Conservation (phyloP, 306 rosid species). For the Cucurbita pepo region DNA sequence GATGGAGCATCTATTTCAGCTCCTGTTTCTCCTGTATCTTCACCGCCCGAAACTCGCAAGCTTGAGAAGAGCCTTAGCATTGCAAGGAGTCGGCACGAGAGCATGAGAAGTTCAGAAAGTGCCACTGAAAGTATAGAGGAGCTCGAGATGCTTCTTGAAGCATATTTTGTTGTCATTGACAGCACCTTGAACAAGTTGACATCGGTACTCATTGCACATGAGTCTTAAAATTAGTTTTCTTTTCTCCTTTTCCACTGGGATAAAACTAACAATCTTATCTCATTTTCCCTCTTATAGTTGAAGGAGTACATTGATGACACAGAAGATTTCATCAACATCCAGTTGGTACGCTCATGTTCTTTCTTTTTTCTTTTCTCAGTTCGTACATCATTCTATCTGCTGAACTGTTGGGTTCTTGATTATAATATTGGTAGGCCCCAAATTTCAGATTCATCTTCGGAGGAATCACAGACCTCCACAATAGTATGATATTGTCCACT, state of each 20-base stretch:
- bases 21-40: conserved; percentile 93
- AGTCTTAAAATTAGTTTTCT: not conserved
- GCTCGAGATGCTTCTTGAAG: conserved; percentile 98
- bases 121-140: conserved; percentile 78
- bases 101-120: conserved; percentile 80
- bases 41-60: conserved; percentile 73
- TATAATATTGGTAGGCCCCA: not conserved
- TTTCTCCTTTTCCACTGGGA: not conserved
- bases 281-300: conserved; percentile 40
- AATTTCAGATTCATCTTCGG: too few species aligned
- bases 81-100: conserved; percentile 90
- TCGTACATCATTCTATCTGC: not conserved
- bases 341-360: conserved; percentile 42
- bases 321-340: conserved; percentile 97
- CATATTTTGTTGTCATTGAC: conserved; percentile 94
- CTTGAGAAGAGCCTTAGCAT: conserved; percentile 84
- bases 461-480: too few species aligned
- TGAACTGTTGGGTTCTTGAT: not conserved
- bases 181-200: conserved; percentile 91
- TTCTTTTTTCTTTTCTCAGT: not conserved
- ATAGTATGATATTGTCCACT: too few species aligned
- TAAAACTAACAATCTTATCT: not conserved
- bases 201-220: conserved; percentile 36
- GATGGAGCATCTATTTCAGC: conserved; percentile 85
- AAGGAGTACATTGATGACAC: conserved; percentile 98